Conservation (phyloP, 495 filamentous ascomycete genomes). For the Cercophora scortea region DNA sequence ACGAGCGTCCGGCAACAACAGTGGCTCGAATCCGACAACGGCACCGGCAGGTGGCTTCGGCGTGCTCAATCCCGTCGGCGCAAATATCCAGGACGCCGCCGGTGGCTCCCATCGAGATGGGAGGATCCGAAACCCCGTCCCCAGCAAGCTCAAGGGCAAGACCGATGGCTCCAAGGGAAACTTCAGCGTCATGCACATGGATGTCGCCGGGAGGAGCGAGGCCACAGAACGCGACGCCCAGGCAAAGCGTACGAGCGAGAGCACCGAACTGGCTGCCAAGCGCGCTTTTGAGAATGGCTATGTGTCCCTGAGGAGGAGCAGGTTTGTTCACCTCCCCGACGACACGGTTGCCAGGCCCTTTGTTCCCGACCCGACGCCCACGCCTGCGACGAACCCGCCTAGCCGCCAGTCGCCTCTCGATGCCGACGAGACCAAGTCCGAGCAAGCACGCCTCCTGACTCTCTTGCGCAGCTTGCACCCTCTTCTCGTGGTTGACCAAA, state of each 20-base stretch:
- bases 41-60: conserved; percentile 7
- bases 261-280: conserved; percentile 44
- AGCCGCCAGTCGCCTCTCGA: conserved; percentile 24
- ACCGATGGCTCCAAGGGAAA: conserved; percentile 51
- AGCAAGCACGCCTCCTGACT: conserved; percentile 48
- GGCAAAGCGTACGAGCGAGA: conserved; percentile 50
- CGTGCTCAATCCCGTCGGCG: conserved; percentile 8
- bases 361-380: conserved; percentile 3
- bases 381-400: neutral
- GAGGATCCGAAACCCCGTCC: conserved; percentile 48
- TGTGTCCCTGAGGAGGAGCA: conserved; percentile 39
- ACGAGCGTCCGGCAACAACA: conserved; percentile 2
- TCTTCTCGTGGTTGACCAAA: conserved; percentile 45
- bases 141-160: conserved; percentile 49
- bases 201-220: conserved; percentile 34
- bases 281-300: conserved; percentile 44
- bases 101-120: conserved; percentile 33
- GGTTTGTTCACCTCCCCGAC: conserved; percentile 27
- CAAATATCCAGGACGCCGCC: conserved; percentile 15
- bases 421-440: conserved; percentile 42
- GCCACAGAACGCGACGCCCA: conserved; percentile 40
- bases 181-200: conserved; percentile 53
- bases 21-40: neutral
- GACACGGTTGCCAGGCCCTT: conserved; percentile 16
- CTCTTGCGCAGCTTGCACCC: conserved; percentile 45